phyloP scores from a whole-genome alignment of 1,139 yeast genomes.

The Magnusiomyces clavatus region DNA sequence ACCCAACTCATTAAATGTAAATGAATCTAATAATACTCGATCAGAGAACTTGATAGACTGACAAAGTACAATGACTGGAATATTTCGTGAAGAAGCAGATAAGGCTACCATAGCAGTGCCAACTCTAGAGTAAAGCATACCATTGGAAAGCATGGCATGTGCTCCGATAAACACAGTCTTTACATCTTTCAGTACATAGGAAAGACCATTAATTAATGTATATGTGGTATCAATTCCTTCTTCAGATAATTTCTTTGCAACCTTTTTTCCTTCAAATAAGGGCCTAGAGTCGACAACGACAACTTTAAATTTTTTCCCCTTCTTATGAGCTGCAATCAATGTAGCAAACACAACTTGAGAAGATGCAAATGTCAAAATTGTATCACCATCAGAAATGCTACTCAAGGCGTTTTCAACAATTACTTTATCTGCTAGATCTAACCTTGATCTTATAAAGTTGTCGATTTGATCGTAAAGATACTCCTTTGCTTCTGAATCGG shows the following conservation, averaged over 20 bases:
- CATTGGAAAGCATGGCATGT: constrained; percentile 94
- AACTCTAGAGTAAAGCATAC: constrained; percentile 84
- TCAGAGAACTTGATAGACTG: constrained; percentile 93
- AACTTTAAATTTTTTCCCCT: constrained; percentile 63
- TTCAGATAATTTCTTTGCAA: constrained; percentile 55
- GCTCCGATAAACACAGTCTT: constrained; percentile 93
- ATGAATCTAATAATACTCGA: constrained; percentile 91
- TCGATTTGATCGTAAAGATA: constrained; percentile 62
- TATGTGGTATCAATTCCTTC: constrained; percentile 61
- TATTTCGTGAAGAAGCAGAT: constrained; percentile 79
- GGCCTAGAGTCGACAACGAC: constrained; percentile 95
- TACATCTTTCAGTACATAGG: constrained; percentile 73
- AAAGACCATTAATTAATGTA: constrained; percentile 69
- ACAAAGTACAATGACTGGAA: constrained; percentile 92
- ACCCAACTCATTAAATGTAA: constrained; percentile 86
- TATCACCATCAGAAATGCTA: constrained; percentile 70
- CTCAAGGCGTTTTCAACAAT: constrained; percentile 75
- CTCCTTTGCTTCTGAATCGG: constrained; percentile 69
- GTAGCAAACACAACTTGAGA: constrained; percentile 77
- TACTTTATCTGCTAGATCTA: constrained; percentile 74
- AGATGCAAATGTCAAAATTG: constrained; percentile 80
- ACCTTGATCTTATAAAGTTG: constrained; percentile 73
- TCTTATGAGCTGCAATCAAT: constrained; percentile 60
- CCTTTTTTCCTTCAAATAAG: constrained; percentile 80
- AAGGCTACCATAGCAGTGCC: constrained; percentile 94